A percentile compares a stretch with the other conserved stretches of the same genome.
phyloP scores from a whole-genome alignment of 2,329 filamentous ascomycete species.

The Capronia coronata region DNA sequence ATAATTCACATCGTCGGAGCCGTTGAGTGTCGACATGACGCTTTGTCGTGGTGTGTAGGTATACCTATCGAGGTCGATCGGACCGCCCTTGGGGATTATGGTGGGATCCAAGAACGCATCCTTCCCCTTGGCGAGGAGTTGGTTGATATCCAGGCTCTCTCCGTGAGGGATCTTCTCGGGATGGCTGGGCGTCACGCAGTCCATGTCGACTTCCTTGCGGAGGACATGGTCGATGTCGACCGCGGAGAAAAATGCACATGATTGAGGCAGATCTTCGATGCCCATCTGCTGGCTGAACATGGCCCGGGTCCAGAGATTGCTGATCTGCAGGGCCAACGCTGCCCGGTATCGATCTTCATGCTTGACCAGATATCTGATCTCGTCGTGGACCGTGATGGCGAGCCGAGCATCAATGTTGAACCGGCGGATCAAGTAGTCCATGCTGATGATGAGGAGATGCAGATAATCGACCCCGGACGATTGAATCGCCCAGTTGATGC shows the following conservation, averaged over 20 bases:
- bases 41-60: slow-evolving; percentile 64
- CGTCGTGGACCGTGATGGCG: slow-evolving; percentile 92
- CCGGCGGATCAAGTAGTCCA: slow-evolving; percentile 85
- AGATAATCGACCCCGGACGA: slow-evolving; percentile 96
- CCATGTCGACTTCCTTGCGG: slow-evolving; percentile 98
- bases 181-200: slow-evolving; percentile 88
- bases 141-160: slow-evolving; percentile 74
- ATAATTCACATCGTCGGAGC: slow-evolving; percentile 51
- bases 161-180: slow-evolving; percentile 70
- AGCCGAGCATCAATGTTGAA: slow-evolving; percentile 82
- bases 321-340: slow-evolving; percentile 86
- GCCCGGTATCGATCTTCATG: slow-evolving; percentile 79
- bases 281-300: slow-evolving; percentile 98
- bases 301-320: slow-evolving; percentile 92
- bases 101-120: slow-evolving; percentile 62
- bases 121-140: slow-evolving; percentile 67
- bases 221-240: slow-evolving; percentile 92
- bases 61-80: slow-evolving; percentile 51
- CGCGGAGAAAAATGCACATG: slow-evolving; percentile 91
- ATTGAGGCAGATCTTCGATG: slow-evolving; percentile 88
- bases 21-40: slow-evolving; percentile 68
- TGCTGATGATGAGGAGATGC: slow-evolving; percentile 82
- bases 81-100: slow-evolving; percentile 50
- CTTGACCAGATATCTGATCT: slow-evolving; percentile 88
- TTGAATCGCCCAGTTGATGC: slow-evolving; percentile 99